Percentiles rank a stretch among this genome's conserved stretches.
Conservation (phyloP, 805 yeast genomes). For the Saccharomycopsis malanga region DNA sequence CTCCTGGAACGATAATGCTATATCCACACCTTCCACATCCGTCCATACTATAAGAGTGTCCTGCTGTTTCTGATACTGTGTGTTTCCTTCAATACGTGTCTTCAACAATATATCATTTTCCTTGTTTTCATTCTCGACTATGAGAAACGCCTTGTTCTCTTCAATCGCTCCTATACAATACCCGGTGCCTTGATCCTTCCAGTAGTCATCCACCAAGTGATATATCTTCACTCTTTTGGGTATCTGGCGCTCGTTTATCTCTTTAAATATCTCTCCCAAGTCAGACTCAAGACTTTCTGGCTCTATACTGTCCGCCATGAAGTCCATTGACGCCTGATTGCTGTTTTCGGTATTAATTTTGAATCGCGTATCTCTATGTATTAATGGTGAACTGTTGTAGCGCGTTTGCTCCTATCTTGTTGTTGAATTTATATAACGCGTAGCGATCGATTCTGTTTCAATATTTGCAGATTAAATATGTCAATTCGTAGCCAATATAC, state of each 20-base stretch:
- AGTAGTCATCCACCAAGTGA: conserved; percentile 56
- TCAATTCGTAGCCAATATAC: too few relatives aligned
- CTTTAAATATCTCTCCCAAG: conserved; percentile 19
- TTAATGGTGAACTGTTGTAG: too few relatives aligned
- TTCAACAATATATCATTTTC: conserved; percentile 52
- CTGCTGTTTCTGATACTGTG: conserved; percentile 88
- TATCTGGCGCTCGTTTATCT: conserved; percentile 23
- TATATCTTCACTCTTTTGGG: conserved; percentile 91
- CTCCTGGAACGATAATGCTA: conserved; percentile 89
- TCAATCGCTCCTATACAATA: conserved; percentile 66
- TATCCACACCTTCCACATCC: conserved; percentile 56
- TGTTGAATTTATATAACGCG: too few relatives aligned
- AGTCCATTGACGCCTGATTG: too few relatives aligned
- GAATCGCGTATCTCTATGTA: too few relatives aligned
- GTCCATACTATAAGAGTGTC: conserved; percentile 95
- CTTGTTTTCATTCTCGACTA: conserved; percentile 67
- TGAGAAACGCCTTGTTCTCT: conserved; percentile 44
- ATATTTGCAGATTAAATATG: too few relatives aligned
- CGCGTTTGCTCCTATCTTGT: too few relatives aligned
- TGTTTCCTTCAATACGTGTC: conserved; percentile 62
- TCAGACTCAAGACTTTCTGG: conserved; percentile 26
- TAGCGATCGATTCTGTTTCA: too few relatives aligned
- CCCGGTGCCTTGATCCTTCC: conserved; percentile 94
- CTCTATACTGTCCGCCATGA: too few relatives aligned
- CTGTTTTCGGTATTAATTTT: too few relatives aligned